Percentiles rank a stretch among this genome's conserved stretches.
Conservation (phyloP, 495 filamentous ascomycete species). For the Glutinoglossum americanum region DNA sequence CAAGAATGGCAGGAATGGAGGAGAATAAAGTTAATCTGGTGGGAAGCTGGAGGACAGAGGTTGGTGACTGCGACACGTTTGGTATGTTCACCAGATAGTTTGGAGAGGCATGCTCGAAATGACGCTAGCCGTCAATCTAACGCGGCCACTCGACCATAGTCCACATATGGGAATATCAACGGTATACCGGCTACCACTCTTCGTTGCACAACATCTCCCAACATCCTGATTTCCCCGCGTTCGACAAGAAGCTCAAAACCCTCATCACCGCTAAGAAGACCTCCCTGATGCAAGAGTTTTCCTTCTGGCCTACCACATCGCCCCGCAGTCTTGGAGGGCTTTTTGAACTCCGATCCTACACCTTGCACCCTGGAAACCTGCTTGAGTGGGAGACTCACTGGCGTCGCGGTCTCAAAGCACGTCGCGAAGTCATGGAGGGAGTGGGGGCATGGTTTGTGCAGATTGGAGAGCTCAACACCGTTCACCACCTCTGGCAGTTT, state of each 20-base stretch:
- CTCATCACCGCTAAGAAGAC: constrained; percentile 66
- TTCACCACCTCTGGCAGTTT: constrained; percentile 98
- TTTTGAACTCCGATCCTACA: constrained; percentile 95
- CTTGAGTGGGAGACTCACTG: constrained; percentile 98
- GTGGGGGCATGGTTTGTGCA: constrained; percentile 98
- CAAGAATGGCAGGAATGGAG: constrained; percentile 52
- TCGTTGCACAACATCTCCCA: constrained; percentile 64
- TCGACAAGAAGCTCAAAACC: constrained; percentile 57
- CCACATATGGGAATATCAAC: constrained; percentile 98
- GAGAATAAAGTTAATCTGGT: constrained; percentile 90
- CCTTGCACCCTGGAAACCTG: constrained; percentile 81
- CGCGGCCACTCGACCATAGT: constrained; percentile 27
- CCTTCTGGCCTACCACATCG: constrained; percentile 92
- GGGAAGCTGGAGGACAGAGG: constrained; percentile 95
- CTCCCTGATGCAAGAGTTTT: constrained; percentile 98
- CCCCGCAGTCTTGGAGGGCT: constrained; percentile 77
- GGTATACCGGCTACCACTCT: constrained; percentile 86
- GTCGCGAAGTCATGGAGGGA: constrained; percentile 92
- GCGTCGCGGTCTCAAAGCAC: constrained; percentile 74
- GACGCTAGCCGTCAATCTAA: neutral
- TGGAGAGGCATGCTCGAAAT: neutral
- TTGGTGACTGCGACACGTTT: constrained; percentile 94
- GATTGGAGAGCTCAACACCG: constrained; percentile 90
- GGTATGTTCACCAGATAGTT: constrained; percentile 29
- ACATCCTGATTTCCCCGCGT: constrained; percentile 61